Evolutionary conservation across 768 basidiomycete genomes (phyloP), one percentile per base, ranked within the genome.

Genomic region (Suillus ampliporus): DNA sequence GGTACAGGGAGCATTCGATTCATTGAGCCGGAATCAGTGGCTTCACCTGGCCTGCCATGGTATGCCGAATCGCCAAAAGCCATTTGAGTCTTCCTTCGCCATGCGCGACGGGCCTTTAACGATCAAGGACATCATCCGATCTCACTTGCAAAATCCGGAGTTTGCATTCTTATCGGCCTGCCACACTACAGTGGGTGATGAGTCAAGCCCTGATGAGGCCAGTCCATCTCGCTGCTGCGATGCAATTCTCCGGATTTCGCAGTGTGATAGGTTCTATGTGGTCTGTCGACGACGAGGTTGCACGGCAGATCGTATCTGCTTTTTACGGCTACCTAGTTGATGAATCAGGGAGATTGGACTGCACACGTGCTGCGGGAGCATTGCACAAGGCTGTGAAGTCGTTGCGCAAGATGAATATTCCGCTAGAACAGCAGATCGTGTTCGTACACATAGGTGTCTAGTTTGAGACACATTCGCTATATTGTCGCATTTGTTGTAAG

Each of bases 181-280:
- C 52, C 57, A 67, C 21, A 72, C 71, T n/a, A 68, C 71, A 9
- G 62, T 59, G 21, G 69, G 69, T 14, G 61, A 68, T n/a, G n/a
- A 23, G 11, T 52, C 28, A 28, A 61, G 58, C 2, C 66, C 66
- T 1, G 70, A 69, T 21, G 71, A 72, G 52, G 53, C 60, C 5
- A 50, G n/a, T 70, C 10, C 69, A 72, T 56, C 61, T 72, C 15
- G 68, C 69, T 10, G 65, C 71, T 5, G 69, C 65, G 7, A 58
- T 72, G 68, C 62, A 69, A 38, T 59, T 66, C 19, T 61, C 64
- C 6, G 71, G 69, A 1, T 70, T 59, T 46, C 64, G 58, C 35
- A 67, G 69, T 54, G 70, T 70, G 19, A 47, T 71, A 10, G 70
- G 63, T 41, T 67, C 70, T 13, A 56, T 70, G 62, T n/a, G 71